phyloP scores from a whole-genome alignment of 306 rosid genomes.

The Vigna hirtella region DNA sequence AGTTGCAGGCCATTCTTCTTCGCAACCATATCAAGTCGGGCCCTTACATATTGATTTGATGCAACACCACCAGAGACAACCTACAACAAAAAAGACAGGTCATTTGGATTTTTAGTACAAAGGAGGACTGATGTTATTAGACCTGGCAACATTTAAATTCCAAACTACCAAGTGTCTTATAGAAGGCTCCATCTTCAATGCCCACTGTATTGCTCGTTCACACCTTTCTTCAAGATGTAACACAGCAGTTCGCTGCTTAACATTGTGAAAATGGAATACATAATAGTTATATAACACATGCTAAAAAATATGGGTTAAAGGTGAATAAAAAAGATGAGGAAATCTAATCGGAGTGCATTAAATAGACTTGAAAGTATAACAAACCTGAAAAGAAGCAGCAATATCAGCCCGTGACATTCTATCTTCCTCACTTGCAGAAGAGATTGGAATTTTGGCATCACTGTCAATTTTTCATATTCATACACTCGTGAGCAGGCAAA shows the following conservation, averaged over 20 bases:
- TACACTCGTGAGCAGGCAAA: slow-evolving; percentile 37
- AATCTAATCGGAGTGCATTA: slow-evolving; percentile 6
- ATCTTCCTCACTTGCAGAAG: slow-evolving; percentile 71
- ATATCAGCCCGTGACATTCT: slow-evolving; percentile 85
- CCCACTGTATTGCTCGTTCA: slow-evolving; percentile 94
- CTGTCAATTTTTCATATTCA: slow-evolving; percentile 53
- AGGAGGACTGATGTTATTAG: slow-evolving; percentile 25
- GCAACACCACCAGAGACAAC: slow-evolving; percentile 98
- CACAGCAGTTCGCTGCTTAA: slow-evolving; percentile 82
- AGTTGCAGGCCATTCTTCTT: slow-evolving; percentile 70
- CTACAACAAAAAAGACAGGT: slow-evolving; percentile 53
- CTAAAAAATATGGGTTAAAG: slow-evolving; percentile 1
- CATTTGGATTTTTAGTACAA: slow-evolving; percentile 25
- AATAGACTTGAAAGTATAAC: slow-evolving; percentile 34
- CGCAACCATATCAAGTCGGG: slow-evolving; percentile 78
- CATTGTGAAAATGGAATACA: slow-evolving; percentile 4
- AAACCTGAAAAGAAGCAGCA: slow-evolving; percentile 98
- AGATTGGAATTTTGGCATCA: slow-evolving; percentile 76
- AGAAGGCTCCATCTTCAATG: slow-evolving; percentile 91
- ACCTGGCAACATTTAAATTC: slow-evolving; percentile 31
- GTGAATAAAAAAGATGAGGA: slow-evolving; percentile 14
- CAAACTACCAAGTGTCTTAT: slow-evolving; percentile 71
- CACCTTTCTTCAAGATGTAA: slow-evolving; percentile 95
- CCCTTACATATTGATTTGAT: slow-evolving; percentile 82
- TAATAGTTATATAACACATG: slow-evolving; percentile 7